A percentile compares a stretch with the other conserved stretches of the same genome.
These are phyloP conservation scores for Xylariaceae sp. DNA, from an alignment of 2,329 filamentous ascomycete species.

Conservation along the genomic window DNA sequence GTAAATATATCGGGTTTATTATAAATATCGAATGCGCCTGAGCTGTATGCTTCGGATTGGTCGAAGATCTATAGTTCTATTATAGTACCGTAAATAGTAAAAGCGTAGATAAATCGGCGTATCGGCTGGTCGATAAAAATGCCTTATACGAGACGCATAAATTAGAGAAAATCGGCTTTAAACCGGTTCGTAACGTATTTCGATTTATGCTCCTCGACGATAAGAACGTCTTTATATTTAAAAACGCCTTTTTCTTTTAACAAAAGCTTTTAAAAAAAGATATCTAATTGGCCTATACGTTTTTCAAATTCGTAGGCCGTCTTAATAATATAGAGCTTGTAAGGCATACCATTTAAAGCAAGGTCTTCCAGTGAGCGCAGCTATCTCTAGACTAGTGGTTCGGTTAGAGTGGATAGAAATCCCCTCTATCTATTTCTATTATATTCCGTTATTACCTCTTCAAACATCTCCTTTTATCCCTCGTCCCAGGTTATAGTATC, in stretches of 20 bases:
- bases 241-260: background rate
- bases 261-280: slow-evolving; percentile 1
- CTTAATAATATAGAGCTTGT: slow-evolving; percentile 6
- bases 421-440: slow-evolving; percentile 2
- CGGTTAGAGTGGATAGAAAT: background rate
- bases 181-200: slow-evolving; percentile 3
- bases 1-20: no score
- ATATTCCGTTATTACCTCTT: slow-evolving; percentile 1
- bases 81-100: slow-evolving; percentile 2
- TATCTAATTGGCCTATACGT: slow-evolving; percentile 7
- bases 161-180: slow-evolving; percentile 2
- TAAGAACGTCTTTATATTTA: slow-evolving; percentile 8
- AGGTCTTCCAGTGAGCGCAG: slow-evolving; percentile 2
- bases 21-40: no score
- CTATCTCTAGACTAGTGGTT: slow-evolving; percentile 5
- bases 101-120: slow-evolving; percentile 12
- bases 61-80: slow-evolving; percentile 14
- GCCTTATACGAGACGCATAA: slow-evolving; percentile 2
- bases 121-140: slow-evolving; percentile 9
- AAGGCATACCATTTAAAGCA: background rate
- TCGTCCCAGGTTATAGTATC: slow-evolving; percentile 1
- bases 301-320: slow-evolving; percentile 8
- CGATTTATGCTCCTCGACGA: slow-evolving; percentile 6
- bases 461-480: slow-evolving; percentile 3
- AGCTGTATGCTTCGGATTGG: slow-evolving; percentile 5